A percentile compares a stretch with the other conserved stretches of the same genome.
Evolutionary conservation across 345 rosid genomes (phyloP).

Genomic region (Rhodamnia rubescens): DNA sequence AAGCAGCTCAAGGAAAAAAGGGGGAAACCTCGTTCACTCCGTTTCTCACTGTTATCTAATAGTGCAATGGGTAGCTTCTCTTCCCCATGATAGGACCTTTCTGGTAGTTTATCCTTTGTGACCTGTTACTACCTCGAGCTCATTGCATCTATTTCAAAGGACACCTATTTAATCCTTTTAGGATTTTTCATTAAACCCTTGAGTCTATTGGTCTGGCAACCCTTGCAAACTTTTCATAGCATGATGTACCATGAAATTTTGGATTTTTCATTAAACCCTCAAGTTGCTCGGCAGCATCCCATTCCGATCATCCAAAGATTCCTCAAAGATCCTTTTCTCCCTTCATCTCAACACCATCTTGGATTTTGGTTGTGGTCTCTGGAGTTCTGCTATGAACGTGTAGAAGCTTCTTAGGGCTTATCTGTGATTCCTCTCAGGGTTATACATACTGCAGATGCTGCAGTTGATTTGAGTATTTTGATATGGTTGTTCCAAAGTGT

Average conservation of each 20-base stretch:
- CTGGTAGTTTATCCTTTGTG: neutral
- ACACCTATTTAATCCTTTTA: neutral
- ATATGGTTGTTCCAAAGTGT: neutral
- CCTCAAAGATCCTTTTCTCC: neutral
- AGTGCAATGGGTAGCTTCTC: neutral
- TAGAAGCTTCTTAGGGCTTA: neutral
- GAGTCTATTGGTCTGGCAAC: neutral
- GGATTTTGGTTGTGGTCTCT: neutral
- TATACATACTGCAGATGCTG: neutral
- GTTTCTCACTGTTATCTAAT: neutral
- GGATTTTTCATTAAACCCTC: neutral
- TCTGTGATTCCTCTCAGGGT: neutral
- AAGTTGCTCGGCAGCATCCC: neutral
- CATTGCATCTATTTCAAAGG: neutral
- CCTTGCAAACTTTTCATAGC: neutral
- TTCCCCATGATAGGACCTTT: neutral
- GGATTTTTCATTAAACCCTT: neutral
- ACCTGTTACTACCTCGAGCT: neutral
- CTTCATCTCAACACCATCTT: neutral
- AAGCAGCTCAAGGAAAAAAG: neutral
- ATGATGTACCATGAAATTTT: neutral
- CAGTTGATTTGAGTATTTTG: neutral
- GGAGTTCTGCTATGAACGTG: neutral
- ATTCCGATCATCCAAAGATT: neutral
- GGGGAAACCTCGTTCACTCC: neutral